Evolutionary conservation across 169 alveolate genomes (phyloP).

Genomic region (Plasmodium gallinaceum): DNA sequence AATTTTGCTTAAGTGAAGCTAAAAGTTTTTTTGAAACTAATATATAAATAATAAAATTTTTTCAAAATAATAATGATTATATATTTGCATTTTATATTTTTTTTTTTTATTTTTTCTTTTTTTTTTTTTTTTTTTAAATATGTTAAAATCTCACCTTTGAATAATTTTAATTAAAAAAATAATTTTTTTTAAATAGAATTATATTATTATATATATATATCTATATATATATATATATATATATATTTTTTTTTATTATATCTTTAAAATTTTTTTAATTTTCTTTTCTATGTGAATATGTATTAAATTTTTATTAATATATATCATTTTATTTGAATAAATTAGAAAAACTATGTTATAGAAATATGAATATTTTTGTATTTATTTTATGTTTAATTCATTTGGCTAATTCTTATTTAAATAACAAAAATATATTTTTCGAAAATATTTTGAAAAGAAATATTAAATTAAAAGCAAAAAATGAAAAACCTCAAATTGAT

Average conservation of each 20-base stretch:
- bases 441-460: constrained; percentile 13
- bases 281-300: background rate
- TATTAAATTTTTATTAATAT: background rate
- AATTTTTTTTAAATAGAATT: too few relatives aligned
- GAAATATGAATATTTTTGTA: background rate
- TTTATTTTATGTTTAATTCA: background rate
- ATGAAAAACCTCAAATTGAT: constrained; percentile 51
- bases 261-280: background rate
- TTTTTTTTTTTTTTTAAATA: constrained; percentile 3
- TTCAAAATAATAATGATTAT: background rate
- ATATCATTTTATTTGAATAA: background rate
- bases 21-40: constrained; percentile 15
- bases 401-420: background rate
- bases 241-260: background rate
- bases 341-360: background rate
- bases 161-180: background rate
- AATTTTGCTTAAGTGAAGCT: constrained; percentile 40
- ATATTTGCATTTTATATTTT: background rate
- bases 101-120: background rate
- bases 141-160: background rate
- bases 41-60: background rate
- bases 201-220: background rate
- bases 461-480: constrained; percentile 5
- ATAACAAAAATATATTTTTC: background rate
- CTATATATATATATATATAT: background rate